Base-by-base conservation (phyloP, 768 basidiomycete genomes). In the Mycena olivaceomarginata region DNA sequence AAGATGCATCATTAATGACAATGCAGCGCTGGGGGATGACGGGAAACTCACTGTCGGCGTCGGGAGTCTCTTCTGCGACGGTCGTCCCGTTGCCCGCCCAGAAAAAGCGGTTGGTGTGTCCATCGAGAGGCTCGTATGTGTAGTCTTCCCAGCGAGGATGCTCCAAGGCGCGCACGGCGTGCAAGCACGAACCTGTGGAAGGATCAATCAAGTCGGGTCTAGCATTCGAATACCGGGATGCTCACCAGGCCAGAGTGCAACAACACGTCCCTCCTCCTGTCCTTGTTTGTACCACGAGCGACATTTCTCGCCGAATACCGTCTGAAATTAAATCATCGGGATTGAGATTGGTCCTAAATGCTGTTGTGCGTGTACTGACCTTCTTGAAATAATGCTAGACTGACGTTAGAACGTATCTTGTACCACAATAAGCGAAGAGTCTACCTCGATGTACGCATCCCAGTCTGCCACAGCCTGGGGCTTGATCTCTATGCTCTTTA, bases 121-220 rank as follows among this genome's bases (percentile, higher is more conserved):
- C 85, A 72, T 90, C 89, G 5, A 89, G 79, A 6, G 72, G 83
- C 79, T 93, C 89, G 74, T 91, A 93, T 57, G 87, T 86, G 75
- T 86, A 94, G 78, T 94, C 93, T 75, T 94, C 93, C 92, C 92
- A 94, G 7, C 93, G 89, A 7, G 92, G 93, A 80, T 91, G 82
- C 48, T 85, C 83, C 7, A 94, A 82, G 2, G 89, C 87, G 39
- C 86, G 87, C 7, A 86, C 83, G 0, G 90, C 91, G 71, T 93
- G 92, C 18, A 92, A 79, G 62, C 87, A 86, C 0, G 92, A 92
- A 9, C 92, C 91, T 92, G 53, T 2, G 20, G 20, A 18, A 41
- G 31, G n/a, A 53, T 22, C 37, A 20, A 57, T 37, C 51, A 63
- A 37, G 65, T 70, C 43, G 60, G 41, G 10, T 65, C 53, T 3